Base-by-base conservation (phyloP, 257 asterid genomes). In the Thymus mandschuricus region DNA sequence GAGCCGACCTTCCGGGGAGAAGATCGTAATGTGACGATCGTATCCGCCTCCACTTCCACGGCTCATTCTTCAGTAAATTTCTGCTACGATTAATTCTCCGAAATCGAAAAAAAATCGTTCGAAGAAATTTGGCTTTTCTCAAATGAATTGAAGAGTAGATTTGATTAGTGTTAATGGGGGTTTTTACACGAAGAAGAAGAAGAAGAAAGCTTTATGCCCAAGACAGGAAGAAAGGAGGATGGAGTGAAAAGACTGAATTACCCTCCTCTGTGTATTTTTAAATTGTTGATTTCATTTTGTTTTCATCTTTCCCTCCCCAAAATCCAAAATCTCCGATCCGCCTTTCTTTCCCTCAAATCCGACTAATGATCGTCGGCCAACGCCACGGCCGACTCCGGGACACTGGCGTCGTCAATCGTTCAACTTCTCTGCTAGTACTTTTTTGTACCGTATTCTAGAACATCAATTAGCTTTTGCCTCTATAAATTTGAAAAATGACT, bases 1-100 rank as follows among this genome's bases (percentile, higher is more conserved):
- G 45, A 94, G 96, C 57, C 97, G 98, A 81, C 98, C 98, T 81
- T 94, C 98, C 0, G 98, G 98, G n/a, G 98, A 91, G 92, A 94
- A 94, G 86, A 94, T 94, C 85, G 97, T 94, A 66, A 94, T 94
- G 86, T 94, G 98, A 15, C 97, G 97, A 88, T 94, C 98, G 87
- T 94, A 94, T 34, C 98, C 98, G 63, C 97, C 98, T 78, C 98
- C 98, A 61, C 98, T 94, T 79, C 98, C 97, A 52, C 98, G 89
- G 79, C 98, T 91, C 98, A 94, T 94, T 74, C 67, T 81, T 71
- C 61, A 30, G 28, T 4, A 15, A 1, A 10, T 1, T 15, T 27
- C 34, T 12, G 9, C 28, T 6, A 29, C 3, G 62, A 64, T 69
- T 73, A 8, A 60, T 34, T 7, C 27, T 3, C 13, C 4, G 8